Percentiles rank a stretch among this genome's conserved stretches.
Conservation (phyloP, 495 filamentous ascomycete species). For the Hypomontagnella monticulosa region DNA sequence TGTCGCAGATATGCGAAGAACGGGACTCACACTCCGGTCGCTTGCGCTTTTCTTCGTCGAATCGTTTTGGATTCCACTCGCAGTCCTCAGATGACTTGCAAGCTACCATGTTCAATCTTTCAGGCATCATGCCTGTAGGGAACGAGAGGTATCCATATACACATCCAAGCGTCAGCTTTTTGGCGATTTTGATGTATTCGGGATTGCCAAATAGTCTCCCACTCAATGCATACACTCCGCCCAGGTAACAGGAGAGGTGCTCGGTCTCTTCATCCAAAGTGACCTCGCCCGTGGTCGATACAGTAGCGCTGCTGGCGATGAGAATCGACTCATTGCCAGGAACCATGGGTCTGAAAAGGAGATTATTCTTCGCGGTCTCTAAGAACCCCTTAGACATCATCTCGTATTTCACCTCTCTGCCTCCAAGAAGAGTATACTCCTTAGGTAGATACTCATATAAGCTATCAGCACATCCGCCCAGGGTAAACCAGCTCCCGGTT, state of each 20-base stretch:
- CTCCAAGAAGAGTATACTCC: slow-evolving; percentile 75
- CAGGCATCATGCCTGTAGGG: slow-evolving; percentile 87
- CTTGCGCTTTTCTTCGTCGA: slow-evolving; percentile 44
- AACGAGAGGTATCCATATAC: slow-evolving; percentile 84
- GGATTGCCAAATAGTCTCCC: slow-evolving; percentile 75
- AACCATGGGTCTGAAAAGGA: slow-evolving; percentile 84
- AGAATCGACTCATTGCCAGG: slow-evolving; percentile 73
- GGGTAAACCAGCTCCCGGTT: slow-evolving; percentile 62
- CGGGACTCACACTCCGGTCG: slow-evolving; percentile 41
- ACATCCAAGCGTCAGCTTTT: slow-evolving; percentile 84
- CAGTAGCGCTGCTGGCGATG: slow-evolving; percentile 62
- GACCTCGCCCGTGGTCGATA: slow-evolving; percentile 42
- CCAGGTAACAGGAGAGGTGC: slow-evolving; percentile 75
- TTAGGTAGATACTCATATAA: slow-evolving; percentile 92
- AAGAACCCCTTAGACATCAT: slow-evolving; percentile 77
- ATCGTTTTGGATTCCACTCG: slow-evolving; percentile 74
- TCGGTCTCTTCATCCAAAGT: slow-evolving; percentile 50
- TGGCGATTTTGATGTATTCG: slow-evolving; percentile 75
- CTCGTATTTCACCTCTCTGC: slow-evolving; percentile 75
- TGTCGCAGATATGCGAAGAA: not conserved
- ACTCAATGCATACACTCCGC: slow-evolving; percentile 84
- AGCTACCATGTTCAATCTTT: slow-evolving; percentile 68
- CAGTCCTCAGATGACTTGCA: slow-evolving; percentile 73
- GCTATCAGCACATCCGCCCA: slow-evolving; percentile 83
- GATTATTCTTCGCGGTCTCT: slow-evolving; percentile 69